Evolutionary conservation across 2,329 filamentous ascomycete genomes (phyloP), one percentile per base, ranked within the genome.

Genomic region (Geosmithia putterillii): DNA sequence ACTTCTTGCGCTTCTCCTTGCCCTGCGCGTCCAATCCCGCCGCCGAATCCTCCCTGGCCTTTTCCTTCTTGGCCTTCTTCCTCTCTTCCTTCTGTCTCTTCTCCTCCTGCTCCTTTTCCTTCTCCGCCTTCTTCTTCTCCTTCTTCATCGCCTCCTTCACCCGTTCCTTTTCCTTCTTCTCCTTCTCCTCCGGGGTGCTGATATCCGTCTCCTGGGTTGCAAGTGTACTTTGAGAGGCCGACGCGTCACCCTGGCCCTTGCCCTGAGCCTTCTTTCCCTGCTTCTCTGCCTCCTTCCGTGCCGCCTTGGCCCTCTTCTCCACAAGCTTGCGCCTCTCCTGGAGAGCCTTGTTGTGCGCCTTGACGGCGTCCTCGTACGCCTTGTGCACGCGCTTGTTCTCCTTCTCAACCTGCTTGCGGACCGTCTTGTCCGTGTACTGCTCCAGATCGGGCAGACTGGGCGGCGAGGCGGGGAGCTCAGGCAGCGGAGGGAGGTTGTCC

Each of bases 351-450:
- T 79, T 73, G 32, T 77, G 77, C 46, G 79, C 72, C 58, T 84
- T 86, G 47, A 84, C 59, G 10, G 78, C 74, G 52, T 76, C 71
- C 22, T 82, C 73, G 55, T 86, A 83, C 8, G 69, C 67, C 54
- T 85, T 85, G 25, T 77, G 65, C 1, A 69, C 66, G 12, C 73
- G 70, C 42, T 76, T 74, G 44, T 78, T 70, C 52, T 86, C 81
- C 45, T 81, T 83, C 52, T 86, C 79, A 2, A 79, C 81, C 36
- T 78, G 69, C 52, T 83, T 86, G 8, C 77, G 74, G 22, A 75
- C 66, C 7, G 77, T 73, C 52, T 81, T 81, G 58, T 86, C 78
- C 2, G 70, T 63, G 54, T 76, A 80, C 40, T 68, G 62, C 38
- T 67, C 65, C 1, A 80, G 57, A 50, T 87, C 71, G 2, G 81